These are phyloP conservation scores for Salix dunnii DNA, from an alignment of 345 rosid genomes.

Conservation along the genomic window DNA sequence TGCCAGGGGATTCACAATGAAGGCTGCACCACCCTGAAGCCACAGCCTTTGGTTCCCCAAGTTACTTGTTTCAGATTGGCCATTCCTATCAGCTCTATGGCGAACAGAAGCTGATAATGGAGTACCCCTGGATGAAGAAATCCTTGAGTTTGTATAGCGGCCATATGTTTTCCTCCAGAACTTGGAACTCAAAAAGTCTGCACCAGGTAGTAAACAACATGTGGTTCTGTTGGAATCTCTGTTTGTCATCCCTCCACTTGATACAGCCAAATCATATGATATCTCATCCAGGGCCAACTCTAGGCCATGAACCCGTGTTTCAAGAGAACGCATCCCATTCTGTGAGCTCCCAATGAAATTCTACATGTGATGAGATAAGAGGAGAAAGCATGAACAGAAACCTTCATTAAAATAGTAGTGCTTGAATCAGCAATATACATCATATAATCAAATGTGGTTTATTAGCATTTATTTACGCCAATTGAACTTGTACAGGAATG, in stretches of 20 bases:
- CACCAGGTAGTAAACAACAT: constrained; percentile 75
- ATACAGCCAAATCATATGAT: constrained; percentile 78
- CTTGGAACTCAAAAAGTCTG: constrained; percentile 62
- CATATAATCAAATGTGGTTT: background rate
- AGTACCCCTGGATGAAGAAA: constrained; percentile 33
- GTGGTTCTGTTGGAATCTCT: constrained; percentile 39
- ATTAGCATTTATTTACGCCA: background rate
- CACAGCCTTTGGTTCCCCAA: constrained; percentile 47
- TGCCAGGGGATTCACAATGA: constrained; percentile 86
- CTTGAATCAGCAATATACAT: background rate
- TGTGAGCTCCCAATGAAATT: constrained; percentile 82
- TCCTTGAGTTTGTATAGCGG: constrained; percentile 37
- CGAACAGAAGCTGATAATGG: constrained; percentile 25
- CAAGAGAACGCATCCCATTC: constrained; percentile 73
- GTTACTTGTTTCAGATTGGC: constrained; percentile 32
- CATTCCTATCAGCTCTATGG: constrained; percentile 32
- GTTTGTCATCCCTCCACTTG: constrained; percentile 69
- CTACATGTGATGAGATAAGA: constrained; percentile 31
- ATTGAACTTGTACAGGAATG: background rate
- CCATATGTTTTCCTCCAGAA: constrained; percentile 70
- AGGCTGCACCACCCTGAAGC: constrained; percentile 46
- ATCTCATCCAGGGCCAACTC: constrained; percentile 91
- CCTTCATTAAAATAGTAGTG: background rate
- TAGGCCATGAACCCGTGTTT: constrained; percentile 80
- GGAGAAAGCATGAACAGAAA: constrained; percentile 11